Conservation (phyloP, 257 asterid genomes). For the Datura wrightii region DNA sequence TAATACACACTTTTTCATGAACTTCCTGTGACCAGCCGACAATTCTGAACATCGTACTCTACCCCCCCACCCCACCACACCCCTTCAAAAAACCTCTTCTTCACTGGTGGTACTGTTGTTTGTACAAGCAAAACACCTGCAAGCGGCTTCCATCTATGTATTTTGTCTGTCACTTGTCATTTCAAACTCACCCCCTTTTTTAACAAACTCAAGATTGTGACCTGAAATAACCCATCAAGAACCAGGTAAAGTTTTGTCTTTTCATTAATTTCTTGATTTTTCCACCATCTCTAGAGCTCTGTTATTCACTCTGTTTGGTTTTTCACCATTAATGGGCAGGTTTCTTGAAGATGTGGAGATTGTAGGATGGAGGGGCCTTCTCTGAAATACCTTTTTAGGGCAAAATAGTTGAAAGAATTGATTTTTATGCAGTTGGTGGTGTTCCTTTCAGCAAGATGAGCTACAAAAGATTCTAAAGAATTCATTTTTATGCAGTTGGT, state of each 20-base stretch:
- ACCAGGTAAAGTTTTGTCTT: conserved; percentile 31
- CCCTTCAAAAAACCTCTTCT: conserved; percentile 25
- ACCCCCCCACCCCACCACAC: conserved; percentile 41
- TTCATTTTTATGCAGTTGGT: conserved; percentile 48
- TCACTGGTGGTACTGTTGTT: conserved; percentile 22
- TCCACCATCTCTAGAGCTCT: conserved; percentile 1
- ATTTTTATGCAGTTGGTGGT: conserved; percentile 48
- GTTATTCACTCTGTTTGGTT: background rate
- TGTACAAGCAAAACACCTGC: conserved; percentile 28
- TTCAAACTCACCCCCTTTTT: background rate
- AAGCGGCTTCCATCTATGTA: conserved; percentile 2
- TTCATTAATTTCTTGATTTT: conserved; percentile 19
- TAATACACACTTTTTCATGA: conserved; percentile 45
- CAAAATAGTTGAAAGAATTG: background rate
- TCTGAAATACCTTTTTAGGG: background rate
- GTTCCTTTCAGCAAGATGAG: conserved; percentile 31
- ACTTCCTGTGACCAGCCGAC: conserved; percentile 85
- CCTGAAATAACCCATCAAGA: conserved; percentile 5
- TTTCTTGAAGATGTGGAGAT: background rate
- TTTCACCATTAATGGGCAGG: conserved; percentile 4
- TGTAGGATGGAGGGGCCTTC: background rate
- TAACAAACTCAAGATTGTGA: conserved; percentile 30
- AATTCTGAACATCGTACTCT: conserved; percentile 89
- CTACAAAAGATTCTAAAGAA: conserved; percentile 31
- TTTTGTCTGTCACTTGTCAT: conserved; percentile 30